These are phyloP conservation scores for Rhynchosporium secalis DNA, from an alignment of 2,329 filamentous ascomycete species.

Conservation along the genomic window DNA sequence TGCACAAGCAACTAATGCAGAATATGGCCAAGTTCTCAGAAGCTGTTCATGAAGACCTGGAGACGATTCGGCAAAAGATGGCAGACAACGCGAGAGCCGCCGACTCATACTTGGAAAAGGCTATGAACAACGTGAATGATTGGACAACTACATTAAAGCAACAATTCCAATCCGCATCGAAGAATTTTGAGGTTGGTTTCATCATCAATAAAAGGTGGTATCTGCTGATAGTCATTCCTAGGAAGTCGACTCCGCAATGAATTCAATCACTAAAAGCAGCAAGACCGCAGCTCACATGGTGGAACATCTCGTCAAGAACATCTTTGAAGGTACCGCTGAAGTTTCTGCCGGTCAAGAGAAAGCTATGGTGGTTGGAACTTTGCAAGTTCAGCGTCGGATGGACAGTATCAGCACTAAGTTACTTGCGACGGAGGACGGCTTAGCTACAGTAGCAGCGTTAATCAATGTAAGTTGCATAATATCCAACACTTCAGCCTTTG, in stretches of 20 bases:
- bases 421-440: conserved; percentile 27
- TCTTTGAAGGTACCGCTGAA: conserved; percentile 33
- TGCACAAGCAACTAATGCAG: conserved; percentile 35
- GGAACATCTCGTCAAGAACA: conserved; percentile 23
- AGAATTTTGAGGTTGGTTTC: conserved; percentile 29
- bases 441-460: conserved; percentile 22
- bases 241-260: conserved; percentile 27
- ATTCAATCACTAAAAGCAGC: conserved; percentile 23
- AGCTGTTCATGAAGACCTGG: conserved; percentile 32
- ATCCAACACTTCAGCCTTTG: background rate
- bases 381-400: conserved; percentile 27
- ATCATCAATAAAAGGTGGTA: background rate
- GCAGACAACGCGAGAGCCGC: conserved; percentile 24
- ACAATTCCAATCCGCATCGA: conserved; percentile 31
- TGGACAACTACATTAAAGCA: conserved; percentile 30
- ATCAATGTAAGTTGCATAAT: conserved; percentile 26
- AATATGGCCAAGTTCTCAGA: conserved; percentile 36
- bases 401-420: conserved; percentile 29
- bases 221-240: conserved; percentile 18
- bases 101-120: conserved; percentile 32
- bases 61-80: conserved; percentile 29
- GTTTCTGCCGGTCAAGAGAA: conserved; percentile 36
- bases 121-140: conserved; percentile 28
- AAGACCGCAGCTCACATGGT: conserved; percentile 24
- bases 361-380: conserved; percentile 31